Evolutionary conservation across 2,329 filamentous ascomycete species (phyloP).

Genomic region (Myriangium duriaei): DNA sequence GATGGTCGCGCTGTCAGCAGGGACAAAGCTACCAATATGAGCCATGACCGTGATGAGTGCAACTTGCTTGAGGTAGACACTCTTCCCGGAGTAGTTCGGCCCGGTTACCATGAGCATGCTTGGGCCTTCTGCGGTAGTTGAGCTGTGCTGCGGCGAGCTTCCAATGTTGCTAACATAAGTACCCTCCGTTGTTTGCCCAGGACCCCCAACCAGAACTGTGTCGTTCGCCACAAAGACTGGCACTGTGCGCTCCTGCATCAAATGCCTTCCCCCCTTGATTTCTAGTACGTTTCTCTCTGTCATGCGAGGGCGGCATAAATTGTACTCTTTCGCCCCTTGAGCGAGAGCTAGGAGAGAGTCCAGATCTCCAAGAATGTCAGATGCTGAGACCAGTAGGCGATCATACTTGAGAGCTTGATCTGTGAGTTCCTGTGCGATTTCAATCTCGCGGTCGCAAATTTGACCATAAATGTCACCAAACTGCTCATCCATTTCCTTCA

Average conservation of each 20-base stretch:
- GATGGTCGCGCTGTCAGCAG: slow-evolving; percentile 61
- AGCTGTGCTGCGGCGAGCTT: slow-evolving; percentile 1
- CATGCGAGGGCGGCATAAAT: slow-evolving; percentile 57
- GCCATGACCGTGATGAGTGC: slow-evolving; percentile 86
- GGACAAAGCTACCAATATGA: slow-evolving; percentile 85
- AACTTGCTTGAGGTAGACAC: slow-evolving; percentile 85
- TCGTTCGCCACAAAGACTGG: slow-evolving; percentile 74
- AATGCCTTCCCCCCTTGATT: slow-evolving; percentile 72
- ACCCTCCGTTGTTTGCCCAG: slow-evolving; percentile 16
- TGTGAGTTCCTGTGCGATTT: slow-evolving; percentile 69
- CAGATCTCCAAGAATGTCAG: slow-evolving; percentile 72
- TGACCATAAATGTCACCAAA: slow-evolving; percentile 75
- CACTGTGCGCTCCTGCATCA: slow-evolving; percentile 74
- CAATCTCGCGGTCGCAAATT: slow-evolving; percentile 82
- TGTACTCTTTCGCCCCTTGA: slow-evolving; percentile 61
- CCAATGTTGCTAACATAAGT: not conserved
- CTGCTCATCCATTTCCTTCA: slow-evolving; percentile 66
- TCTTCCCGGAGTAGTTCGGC: slow-evolving; percentile 94
- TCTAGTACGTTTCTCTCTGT: slow-evolving; percentile 56
- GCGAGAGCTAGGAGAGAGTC: slow-evolving; percentile 76
- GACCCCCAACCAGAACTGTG: slow-evolving; percentile 54
- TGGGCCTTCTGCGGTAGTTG: slow-evolving; percentile 28
- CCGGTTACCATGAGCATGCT: slow-evolving; percentile 76
- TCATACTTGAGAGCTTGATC: slow-evolving; percentile 59
- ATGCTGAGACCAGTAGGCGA: slow-evolving; percentile 52